Base-by-base conservation (phyloP, 176 grass and related monocot species). In the Thalia dealbata region DNA sequence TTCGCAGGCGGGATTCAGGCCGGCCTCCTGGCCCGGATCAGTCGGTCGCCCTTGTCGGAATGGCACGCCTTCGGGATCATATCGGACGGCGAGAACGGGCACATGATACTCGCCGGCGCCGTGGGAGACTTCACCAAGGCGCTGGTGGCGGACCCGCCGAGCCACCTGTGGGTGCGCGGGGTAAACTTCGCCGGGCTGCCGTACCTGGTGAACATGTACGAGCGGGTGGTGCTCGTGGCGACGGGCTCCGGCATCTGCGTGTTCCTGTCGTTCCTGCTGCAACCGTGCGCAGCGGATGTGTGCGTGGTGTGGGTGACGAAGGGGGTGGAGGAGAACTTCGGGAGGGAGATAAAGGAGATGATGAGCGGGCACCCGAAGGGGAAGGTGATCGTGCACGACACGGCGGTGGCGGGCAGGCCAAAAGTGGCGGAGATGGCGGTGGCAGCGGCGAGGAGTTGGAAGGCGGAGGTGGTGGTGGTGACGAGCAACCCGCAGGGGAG, bases 21-120 rank as follows among this genome's bases (percentile, higher is more conserved):
- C 15, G 83, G 90, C 7, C 61, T 92, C 3, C 86, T 92, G 2
- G 90, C 86, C 22, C 80, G 86, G 61, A 92, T 92, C 68, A 92
- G 90, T 76, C 78, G 90, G 7, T 92, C 83, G 0, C 86, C 90
- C 3, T 78, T 92, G n/a, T 92, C 90, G 15, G 86, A 92, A 48
- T 89, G 86, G 90, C 90, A 89, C 79, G 86, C 90, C 9, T 92
- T 92, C 52, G 86, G 90, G 11, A 92, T 92, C 78, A 89, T 89
- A 70, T 92, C 90, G 11, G 83, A 84, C 52, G 62, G 72, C 12
- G 15, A 35, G 12, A 72, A 72, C 2, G 44, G 60, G 7, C 83
- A 92, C 55, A 55, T 82, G 18, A 92, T 92, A 83, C 86, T 92
- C 19, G 83, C 86, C 27, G 90, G 90, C 1, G 86, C 90, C 0